Conservation (phyloP, 2,329 filamentous ascomycete genomes). For the Falciphora oryzae region DNA sequence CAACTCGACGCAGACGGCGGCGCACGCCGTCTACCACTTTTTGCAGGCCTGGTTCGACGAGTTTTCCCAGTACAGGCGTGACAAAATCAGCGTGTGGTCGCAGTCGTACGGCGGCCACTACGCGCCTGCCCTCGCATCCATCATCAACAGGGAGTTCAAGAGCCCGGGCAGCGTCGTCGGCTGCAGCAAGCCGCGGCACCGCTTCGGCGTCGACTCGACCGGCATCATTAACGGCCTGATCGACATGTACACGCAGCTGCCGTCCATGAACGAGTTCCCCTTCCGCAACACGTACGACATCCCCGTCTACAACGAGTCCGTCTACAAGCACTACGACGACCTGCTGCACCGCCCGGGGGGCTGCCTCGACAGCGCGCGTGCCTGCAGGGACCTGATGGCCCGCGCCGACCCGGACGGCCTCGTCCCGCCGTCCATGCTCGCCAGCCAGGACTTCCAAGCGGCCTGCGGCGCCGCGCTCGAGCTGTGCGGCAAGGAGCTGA, state of each 20-base stretch:
- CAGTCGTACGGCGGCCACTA: slow-evolving; percentile 69
- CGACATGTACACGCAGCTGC: slow-evolving; percentile 39
- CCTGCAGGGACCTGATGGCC: neutral
- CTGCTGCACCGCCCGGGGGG: neutral
- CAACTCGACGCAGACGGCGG: slow-evolving; percentile 51
- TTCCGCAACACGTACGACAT: slow-evolving; percentile 36
- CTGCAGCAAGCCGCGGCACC: neutral
- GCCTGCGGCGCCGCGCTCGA: neutral
- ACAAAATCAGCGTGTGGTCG: slow-evolving; percentile 56
- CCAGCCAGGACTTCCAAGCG: too few relatives aligned
- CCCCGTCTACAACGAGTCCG: slow-evolving; percentile 16
- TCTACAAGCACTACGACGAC: neutral
- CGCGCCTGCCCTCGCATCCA: slow-evolving; percentile 53
- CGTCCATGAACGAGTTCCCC: slow-evolving; percentile 36
- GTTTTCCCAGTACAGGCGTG: slow-evolving; percentile 52
- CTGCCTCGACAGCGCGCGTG: neutral
- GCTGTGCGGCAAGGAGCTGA: neutral
- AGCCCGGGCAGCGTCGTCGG: slow-evolving; percentile 3
- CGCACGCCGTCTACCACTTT: slow-evolving; percentile 60
- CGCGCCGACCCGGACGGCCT: neutral
- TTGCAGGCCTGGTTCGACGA: slow-evolving; percentile 54
- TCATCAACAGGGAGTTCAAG: slow-evolving; percentile 6
- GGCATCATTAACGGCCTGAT: slow-evolving; percentile 50
- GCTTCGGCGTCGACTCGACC: slow-evolving; percentile 29
- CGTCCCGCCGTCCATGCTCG: neutral